Base-by-base conservation (phyloP, 768 basidiomycete genomes). In the Boletus speciosus region DNA sequence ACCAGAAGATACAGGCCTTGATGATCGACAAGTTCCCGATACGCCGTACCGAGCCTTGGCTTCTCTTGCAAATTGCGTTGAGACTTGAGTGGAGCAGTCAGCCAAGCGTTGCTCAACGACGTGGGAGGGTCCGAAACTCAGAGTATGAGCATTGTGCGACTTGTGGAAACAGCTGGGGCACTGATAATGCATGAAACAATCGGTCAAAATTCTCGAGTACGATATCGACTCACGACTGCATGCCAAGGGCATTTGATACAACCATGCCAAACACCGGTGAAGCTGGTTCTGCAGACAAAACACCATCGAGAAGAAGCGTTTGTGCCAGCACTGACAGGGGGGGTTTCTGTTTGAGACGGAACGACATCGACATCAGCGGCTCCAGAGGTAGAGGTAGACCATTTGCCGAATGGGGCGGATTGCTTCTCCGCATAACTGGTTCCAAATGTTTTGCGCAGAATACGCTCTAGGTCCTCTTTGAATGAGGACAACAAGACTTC, bases 381-480 rank as follows among this genome's bases (percentile, higher is more conserved):
- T 9, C 14, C 8, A 27, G 52, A 37, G 34, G 35, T 12, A 27
- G 52, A 35, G 27, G 35, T 12, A 25, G 49, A 53, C 4, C 14
- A 27, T 14, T 40, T 29, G 52, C 47, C 8, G 4, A 9, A 25
- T 15, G 48, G 2, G 15, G 41, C 5, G 8, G 43, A 40, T 39
- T 49, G 54, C 10, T 49, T 29, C 31, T 49, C 50, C n/a, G 29
- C 29, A 21, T 32, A 15, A 48, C 53, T 42, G 19, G 58, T 3
- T 32, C 73, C 73, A 47, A 80, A 72, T 1, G 72, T 70, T 50
- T 59, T 65, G 21, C 61, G 61, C 25, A 85, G 61, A 52, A 79
- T 71, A 14, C 67, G 70, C 37, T 82, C 75, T n/a, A 88, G 68
- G 50, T 83, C 78, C 10, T 65, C 58, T 61, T 83, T 78, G 63